phyloP scores from a whole-genome alignment of 208 protist genomes.

The Acanthamoeba castellanii region DNA sequence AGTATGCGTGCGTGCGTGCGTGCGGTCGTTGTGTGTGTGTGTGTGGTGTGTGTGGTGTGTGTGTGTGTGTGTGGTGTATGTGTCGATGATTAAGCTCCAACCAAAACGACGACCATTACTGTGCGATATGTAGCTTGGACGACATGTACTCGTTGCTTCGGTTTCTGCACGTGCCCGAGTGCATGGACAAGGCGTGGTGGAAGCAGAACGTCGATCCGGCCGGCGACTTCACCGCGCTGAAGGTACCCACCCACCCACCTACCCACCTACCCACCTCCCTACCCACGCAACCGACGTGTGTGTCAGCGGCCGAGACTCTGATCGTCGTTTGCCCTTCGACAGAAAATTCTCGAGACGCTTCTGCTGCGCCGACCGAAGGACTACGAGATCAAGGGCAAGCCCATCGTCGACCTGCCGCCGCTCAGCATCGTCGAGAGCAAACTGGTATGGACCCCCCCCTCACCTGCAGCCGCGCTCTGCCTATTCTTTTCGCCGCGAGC shows the following conservation, averaged over 20 bases:
- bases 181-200: slow-evolving; percentile 39
- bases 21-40: too few relatives aligned
- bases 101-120: too few relatives aligned
- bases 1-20: too few relatives aligned
- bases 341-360: not conserved
- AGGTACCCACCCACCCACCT: not conserved
- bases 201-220: not conserved
- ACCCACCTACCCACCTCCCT: too few relatives aligned
- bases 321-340: too few relatives aligned
- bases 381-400: slow-evolving; percentile 9
- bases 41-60: too few relatives aligned
- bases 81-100: too few relatives aligned
- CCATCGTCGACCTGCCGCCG: slow-evolving; percentile 55
- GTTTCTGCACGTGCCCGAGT: slow-evolving; percentile 83
- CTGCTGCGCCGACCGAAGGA: slow-evolving; percentile 44
- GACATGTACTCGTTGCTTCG: slow-evolving; percentile 84
- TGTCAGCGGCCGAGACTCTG: too few relatives aligned
- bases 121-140: not conserved
- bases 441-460: not conserved
- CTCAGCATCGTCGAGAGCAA: not conserved
- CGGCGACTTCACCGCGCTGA: not conserved
- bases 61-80: too few relatives aligned
- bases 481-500: not conserved
- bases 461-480: not conserved
- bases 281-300: too few relatives aligned